Conservation (phyloP, 768 basidiomycete genomes). For the Plicaturopsis crispa region DNA sequence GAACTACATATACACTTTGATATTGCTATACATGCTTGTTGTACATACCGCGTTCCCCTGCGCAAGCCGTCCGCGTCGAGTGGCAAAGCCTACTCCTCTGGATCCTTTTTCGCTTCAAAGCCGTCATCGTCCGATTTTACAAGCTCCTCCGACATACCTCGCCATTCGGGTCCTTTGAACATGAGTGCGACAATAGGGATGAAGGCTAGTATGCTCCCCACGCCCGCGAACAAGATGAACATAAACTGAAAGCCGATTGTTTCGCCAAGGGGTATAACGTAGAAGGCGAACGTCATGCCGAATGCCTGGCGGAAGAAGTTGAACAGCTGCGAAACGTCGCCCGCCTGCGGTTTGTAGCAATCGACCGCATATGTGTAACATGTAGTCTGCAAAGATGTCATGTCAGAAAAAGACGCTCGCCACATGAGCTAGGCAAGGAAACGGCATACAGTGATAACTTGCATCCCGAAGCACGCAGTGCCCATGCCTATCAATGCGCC, state of each 20-base stretch:
- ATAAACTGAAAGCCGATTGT: slow-evolving; percentile 31
- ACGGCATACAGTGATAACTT: slow-evolving; percentile 10
- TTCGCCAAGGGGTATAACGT: slow-evolving; percentile 14
- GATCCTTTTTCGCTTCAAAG: too few relatives aligned
- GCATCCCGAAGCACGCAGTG: slow-evolving; percentile 10
- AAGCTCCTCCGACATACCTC: slow-evolving; percentile 18
- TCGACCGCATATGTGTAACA: slow-evolving; percentile 35
- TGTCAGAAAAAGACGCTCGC: not conserved
- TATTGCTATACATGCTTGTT: too few relatives aligned
- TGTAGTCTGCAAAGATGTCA: too few relatives aligned
- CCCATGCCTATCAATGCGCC: slow-evolving; percentile 10
- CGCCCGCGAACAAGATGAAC: slow-evolving; percentile 26
- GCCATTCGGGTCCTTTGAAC: slow-evolving; percentile 26
- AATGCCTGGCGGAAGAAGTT: slow-evolving; percentile 30
- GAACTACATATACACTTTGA: too few relatives aligned
- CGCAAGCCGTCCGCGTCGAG: too few relatives aligned
- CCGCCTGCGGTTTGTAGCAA: slow-evolving; percentile 27
- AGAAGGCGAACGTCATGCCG: slow-evolving; percentile 29
- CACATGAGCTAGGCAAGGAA: slow-evolving; percentile 10
- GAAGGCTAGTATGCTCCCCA: slow-evolving; percentile 27
- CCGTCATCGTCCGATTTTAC: too few relatives aligned
- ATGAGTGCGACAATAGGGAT: slow-evolving; percentile 26
- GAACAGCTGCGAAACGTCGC: slow-evolving; percentile 25
- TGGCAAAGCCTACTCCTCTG: too few relatives aligned
- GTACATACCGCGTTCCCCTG: too few relatives aligned